Conservation (phyloP, 1,139 yeast species). For the Kazachstania sp. region DNA sequence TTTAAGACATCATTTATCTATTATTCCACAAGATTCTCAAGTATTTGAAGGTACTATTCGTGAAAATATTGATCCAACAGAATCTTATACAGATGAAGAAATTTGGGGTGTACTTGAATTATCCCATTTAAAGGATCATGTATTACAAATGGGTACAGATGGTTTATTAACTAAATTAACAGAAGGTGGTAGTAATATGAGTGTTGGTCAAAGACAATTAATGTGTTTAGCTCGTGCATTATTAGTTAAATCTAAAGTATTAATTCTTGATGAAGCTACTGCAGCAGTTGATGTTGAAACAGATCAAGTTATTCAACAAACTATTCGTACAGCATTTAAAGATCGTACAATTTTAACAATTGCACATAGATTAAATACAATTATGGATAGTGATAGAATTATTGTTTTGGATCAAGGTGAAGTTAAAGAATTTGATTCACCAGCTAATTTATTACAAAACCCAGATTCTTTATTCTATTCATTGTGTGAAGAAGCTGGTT, state of each 20-base stretch:
- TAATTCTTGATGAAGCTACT: constrained; percentile 91
- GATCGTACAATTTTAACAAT: constrained; percentile 88
- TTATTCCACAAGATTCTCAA: constrained; percentile 96
- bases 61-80: constrained; percentile 82
- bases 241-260: constrained; percentile 65
- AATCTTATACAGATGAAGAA: constrained; percentile 58
- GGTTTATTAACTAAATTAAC: constrained; percentile 57
- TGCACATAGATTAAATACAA: constrained; percentile 91
- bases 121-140: constrained; percentile 75
- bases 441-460: constrained; percentile 56
- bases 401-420: constrained; percentile 79
- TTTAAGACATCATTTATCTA: constrained; percentile 74
- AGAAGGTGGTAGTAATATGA: constrained; percentile 83
- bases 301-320: constrained; percentile 76
- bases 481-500: constrained; percentile 50
- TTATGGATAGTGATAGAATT: constrained; percentile 82
- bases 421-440: constrained; percentile 82
- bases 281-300: constrained; percentile 98
- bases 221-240: constrained; percentile 88
- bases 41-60: constrained; percentile 88
- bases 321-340: constrained; percentile 75
- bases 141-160: constrained; percentile 47
- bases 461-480: constrained; percentile 68
- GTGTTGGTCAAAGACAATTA: constrained; percentile 87
- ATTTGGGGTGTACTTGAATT: constrained; percentile 81